These are phyloP conservation scores for Spinacia oleracea DNA, from an alignment of 179 eudicot genomes.

Conservation along the genomic window DNA sequence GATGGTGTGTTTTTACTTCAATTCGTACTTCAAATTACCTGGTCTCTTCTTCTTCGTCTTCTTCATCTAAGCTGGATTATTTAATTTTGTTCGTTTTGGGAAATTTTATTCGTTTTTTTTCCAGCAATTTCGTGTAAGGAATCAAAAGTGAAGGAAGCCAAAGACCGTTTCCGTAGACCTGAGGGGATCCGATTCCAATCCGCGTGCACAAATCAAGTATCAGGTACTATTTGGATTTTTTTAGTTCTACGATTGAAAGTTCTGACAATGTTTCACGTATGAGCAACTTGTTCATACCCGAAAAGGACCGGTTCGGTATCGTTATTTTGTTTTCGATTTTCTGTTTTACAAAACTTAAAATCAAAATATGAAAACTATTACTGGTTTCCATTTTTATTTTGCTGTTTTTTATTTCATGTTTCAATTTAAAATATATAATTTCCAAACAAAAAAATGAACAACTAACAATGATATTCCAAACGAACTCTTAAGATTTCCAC, in stretches of 20 bases:
- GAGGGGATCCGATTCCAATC: constrained; percentile 45
- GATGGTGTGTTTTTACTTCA: constrained; percentile 50
- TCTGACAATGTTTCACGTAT: not conserved
- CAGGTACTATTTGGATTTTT: constrained; percentile 40
- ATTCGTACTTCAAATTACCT: constrained; percentile 8
- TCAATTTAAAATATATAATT: no score
- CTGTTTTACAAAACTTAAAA: no score
- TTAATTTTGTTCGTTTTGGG: not conserved
- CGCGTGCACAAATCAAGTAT: constrained; percentile 37
- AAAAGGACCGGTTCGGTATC: no score
- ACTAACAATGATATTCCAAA: no score
- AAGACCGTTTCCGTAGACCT: constrained; percentile 36
- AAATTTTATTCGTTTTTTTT: constrained; percentile 2
- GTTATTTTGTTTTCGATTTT: no score
- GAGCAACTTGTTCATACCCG: not conserved
- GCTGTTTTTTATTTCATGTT: no score
- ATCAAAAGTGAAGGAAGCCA: constrained; percentile 35
- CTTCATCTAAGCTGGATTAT: constrained; percentile 8
- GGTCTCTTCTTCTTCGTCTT: not conserved
- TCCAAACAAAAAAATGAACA: no score
- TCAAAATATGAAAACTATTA: no score
- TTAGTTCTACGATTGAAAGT: not conserved
- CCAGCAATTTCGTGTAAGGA: constrained; percentile 57
- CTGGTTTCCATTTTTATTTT: no score
- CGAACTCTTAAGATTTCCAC: not conserved